Base-by-base conservation (phyloP, 495 filamentous ascomycete species). In the Parmelia sp. region DNA sequence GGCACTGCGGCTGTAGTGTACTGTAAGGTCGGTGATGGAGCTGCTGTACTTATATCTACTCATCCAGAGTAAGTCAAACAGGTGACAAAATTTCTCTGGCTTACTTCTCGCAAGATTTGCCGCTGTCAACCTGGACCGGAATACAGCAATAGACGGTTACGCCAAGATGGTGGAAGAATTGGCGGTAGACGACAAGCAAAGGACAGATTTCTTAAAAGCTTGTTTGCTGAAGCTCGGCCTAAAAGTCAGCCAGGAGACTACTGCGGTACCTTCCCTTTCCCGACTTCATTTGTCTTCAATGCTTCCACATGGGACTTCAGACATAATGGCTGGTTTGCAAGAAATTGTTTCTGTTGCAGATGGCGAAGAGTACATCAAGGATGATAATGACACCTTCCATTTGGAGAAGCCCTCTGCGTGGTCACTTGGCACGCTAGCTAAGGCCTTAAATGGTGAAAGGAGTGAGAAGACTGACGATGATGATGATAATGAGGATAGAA, bases 221-320 rank as follows among this genome's bases (percentile, higher is more conserved):
- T 91, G 90, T 62, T 78, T 98, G 27, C 70, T 75, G 7, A 97
- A 97, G 66, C 79, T 98, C n/a, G 90, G 90, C 0, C 75, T 98
- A 23, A 80, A 88, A 62, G 84, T 93, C 45, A 88, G 81, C 66
- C 78, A 88, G 69, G 86, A 90, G 27, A 80, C 81, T 65, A 81
- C 85, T 62, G 78, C 82, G 70, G 81, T 92, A 73, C 95, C 92
- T 36, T 88, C 88, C 68, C 84, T 96, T 47, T 96, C 93, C 68
- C 86, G 83, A 68, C 79, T 96, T 58, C 92, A 97, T 78, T 78
- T 98, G 40, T 92, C 91, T 39, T 86, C 90, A 36, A 69, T 86
- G 39, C 74, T 86, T 70, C 82, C 86, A 31, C 74, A 77, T 62
- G 83, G 88, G 27, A 83, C 90, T 33, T 77, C 83, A 61, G 80